phyloP scores from a whole-genome alignment of 2,329 filamentous ascomycete genomes.

The Ophiocordyceps polyrhachis-furcata region DNA sequence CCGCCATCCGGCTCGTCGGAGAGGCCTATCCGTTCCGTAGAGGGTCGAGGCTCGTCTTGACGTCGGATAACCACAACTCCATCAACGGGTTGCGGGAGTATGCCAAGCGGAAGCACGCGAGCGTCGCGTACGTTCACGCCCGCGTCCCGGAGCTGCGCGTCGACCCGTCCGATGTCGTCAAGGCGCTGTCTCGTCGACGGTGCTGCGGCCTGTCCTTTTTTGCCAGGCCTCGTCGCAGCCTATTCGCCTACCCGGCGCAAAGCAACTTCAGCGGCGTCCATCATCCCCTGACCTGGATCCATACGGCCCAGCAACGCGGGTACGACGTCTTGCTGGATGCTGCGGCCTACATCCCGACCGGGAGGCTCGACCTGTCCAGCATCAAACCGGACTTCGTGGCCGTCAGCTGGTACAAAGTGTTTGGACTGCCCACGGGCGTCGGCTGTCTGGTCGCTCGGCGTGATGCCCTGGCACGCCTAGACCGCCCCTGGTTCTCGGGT shows the following conservation, averaged over 20 bases:
- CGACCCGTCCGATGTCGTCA: conserved; percentile 7
- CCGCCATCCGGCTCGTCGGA: conserved; percentile 18
- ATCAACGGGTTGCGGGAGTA: conserved; percentile 20
- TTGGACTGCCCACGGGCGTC: conserved; percentile 22
- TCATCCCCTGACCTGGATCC: conserved; percentile 19
- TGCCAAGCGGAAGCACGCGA: conserved; percentile 9
- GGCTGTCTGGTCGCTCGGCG: conserved; percentile 18
- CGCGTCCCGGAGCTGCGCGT: conserved; percentile 11
- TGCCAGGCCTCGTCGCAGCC: conserved; percentile 5
- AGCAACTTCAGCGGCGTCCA: conserved; percentile 25
- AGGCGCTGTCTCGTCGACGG: conserved; percentile 6
- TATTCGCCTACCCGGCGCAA: conserved; percentile 27
- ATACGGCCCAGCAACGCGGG: conserved; percentile 15
- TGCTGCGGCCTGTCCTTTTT: background rate
- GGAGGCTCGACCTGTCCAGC: conserved; percentile 13
- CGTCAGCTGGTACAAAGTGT: conserved; percentile 23
- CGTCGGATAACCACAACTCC: conserved; percentile 23
- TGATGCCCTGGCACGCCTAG: conserved; percentile 12
- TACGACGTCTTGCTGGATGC: conserved; percentile 22
- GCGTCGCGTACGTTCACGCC: conserved; percentile 13
- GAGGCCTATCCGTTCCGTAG: conserved; percentile 18
- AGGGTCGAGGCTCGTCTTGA: conserved; percentile 13
- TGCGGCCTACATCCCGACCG: conserved; percentile 20
- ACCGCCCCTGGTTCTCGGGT: conserved; percentile 20
- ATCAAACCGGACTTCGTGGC: conserved; percentile 19